Evolutionary conservation across 768 basidiomycete species (phyloP), one percentile per base, ranked within the genome.

Genomic region (Phlegmacium glaucopus): DNA sequence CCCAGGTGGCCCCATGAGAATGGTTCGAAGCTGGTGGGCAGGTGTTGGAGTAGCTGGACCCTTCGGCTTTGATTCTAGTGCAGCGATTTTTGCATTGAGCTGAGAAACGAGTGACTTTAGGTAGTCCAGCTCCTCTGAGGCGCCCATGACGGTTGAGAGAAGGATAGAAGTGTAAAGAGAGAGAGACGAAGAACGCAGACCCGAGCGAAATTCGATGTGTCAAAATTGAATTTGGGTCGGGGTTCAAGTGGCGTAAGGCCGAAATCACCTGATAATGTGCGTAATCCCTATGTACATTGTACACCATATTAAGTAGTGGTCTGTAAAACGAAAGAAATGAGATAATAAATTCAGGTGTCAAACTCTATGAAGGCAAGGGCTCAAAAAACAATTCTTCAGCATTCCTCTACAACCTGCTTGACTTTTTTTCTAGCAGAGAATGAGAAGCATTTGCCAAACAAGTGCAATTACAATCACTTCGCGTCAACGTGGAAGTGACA

Each of bases 1-100:
- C 58, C 96, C 96, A 37, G 96, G 96, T 50, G 96, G 96, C 45
- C 96, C 96, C 56, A 99, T 74, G 58, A 99, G 78, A 58, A 99
- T 92, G 56, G 95, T 85, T 40, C 95, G 79, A 51, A 90, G 82
- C 72, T 91, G 89, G 60, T 81, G 77, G 17, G 80, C 82, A 44
- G 90, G 88, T 25, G 84, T 78, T 62, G 74, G 71, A n/a, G 72
- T 63, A 13, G 58, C 51, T 26, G 59, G 50, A 13, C 64, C 61
- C 66, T 85, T 87, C 42, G 78, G 73, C 64, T 80, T 83, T 12
- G 70, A 65, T 76, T 98, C 95, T 51, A 97, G 77, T 30, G 74
- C 61, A 47, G 72, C 58, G 62, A 99, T 97, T 77, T 98, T 98
- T 47, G 84, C 83, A 59, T 90, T 88, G 49, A 99, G 80, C 74